Conservation (phyloP, 257 asterid species). For the Nemophila menziesii region DNA sequence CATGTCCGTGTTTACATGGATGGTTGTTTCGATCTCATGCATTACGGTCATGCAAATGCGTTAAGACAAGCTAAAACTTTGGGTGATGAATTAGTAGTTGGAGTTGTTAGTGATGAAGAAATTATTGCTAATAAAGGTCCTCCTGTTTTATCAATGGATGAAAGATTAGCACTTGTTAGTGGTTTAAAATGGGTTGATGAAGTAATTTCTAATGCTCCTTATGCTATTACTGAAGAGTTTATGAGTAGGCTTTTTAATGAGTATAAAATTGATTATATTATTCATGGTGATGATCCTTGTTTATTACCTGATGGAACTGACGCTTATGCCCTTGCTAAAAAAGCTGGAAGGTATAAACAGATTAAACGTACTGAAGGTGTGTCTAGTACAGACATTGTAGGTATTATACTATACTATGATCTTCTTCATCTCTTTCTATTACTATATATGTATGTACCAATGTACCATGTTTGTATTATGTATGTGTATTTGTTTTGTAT, state of each 20-base stretch:
- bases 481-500: not conserved
- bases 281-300: conserved; percentile 97
- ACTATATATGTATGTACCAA: not conserved
- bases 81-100: conserved; percentile 88
- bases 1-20: conserved; percentile 87
- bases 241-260: conserved; percentile 79
- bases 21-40: conserved; percentile 97
- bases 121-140: conserved; percentile 79
- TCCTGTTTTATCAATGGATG: conserved; percentile 82
- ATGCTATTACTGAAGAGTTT: conserved; percentile 78
- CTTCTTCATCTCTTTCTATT: conserved; percentile 17
- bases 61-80: conserved; percentile 84
- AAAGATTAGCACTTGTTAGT: conserved; percentile 87
- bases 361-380: conserved; percentile 97
- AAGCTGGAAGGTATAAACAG: conserved; percentile 93
- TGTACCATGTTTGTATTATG: not conserved
- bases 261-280: conserved; percentile 74
- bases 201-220: conserved; percentile 86
- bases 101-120: conserved; percentile 93
- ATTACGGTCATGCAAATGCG: conserved; percentile 97
- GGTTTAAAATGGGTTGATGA: conserved; percentile 98
- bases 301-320: conserved; percentile 93
- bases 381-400: conserved; percentile 97
- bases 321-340: conserved; percentile 90
- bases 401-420: conserved; percentile 61